Evolutionary conservation across 495 filamentous ascomycete genomes (phyloP).

Genomic region (Choiromyces venosus): DNA sequence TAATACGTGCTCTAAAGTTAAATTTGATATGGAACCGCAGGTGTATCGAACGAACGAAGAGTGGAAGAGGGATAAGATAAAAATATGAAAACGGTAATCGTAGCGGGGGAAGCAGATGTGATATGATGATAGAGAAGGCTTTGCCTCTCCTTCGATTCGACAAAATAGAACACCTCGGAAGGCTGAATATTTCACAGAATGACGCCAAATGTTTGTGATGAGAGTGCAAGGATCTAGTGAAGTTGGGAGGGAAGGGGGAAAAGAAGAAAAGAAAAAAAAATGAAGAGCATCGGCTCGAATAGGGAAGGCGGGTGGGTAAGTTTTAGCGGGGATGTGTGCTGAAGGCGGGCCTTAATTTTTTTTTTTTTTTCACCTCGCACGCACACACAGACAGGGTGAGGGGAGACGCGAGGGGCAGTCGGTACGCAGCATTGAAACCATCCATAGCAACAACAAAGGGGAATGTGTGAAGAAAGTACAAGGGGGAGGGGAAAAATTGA

Average conservation of each 20-base stretch:
- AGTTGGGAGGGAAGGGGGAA: neutral
- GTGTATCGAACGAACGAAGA: neutral
- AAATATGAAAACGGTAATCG: neutral
- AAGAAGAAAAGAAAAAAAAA: neutral
- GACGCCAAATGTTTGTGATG: neutral
- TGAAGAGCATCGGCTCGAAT: neutral
- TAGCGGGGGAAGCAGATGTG: neutral
- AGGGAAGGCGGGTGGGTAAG: neutral
- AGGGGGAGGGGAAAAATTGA: neutral
- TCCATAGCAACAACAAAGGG: conserved; percentile 4
- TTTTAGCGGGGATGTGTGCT: neutral
- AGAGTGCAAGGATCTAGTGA: neutral
- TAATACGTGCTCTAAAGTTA: neutral
- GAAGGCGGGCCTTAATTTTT: neutral
- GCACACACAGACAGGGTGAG: conserved; percentile 4
- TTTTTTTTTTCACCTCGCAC: neutral
- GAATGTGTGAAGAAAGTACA: conserved; percentile 1
- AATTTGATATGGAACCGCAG: neutral
- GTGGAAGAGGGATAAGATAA: neutral
- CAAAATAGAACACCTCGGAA: neutral
- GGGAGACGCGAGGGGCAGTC: conserved; percentile 13
- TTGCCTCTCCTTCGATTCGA: neutral
- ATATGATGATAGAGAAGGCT: neutral
- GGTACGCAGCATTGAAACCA: neutral
- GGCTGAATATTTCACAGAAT: neutral